Conservation (phyloP, 1,139 yeast species). For the Yamadazyma triangularis region DNA sequence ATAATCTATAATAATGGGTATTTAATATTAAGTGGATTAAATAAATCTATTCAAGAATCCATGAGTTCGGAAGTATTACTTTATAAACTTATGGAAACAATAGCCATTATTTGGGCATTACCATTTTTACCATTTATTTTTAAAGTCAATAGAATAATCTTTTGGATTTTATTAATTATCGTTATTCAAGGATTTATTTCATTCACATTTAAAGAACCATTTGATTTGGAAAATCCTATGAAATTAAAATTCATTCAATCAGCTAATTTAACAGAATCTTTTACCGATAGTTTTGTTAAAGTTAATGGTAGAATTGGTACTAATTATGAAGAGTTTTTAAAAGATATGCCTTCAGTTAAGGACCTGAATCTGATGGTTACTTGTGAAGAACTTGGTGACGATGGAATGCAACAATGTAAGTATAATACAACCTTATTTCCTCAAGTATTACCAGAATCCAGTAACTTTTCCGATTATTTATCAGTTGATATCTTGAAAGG, state of each 20-base stretch:
- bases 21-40: conserved; percentile 56
- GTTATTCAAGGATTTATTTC: conserved; percentile 32
- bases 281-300: conserved; percentile 33
- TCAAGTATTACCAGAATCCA: conserved; percentile 39
- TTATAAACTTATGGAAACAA: conserved; percentile 34
- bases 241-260: conserved; percentile 66
- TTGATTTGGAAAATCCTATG: conserved; percentile 56
- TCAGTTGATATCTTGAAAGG: conserved; percentile 47
- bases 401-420: conserved; percentile 50
- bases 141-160: conserved; percentile 54
- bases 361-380: conserved; percentile 19
- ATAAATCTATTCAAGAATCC: conserved; percentile 70
- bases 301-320: conserved; percentile 52
- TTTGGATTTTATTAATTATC: conserved; percentile 31
- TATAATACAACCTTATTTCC: conserved; percentile 52
- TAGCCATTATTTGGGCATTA: conserved; percentile 41
- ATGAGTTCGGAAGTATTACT: conserved; percentile 41
- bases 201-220: conserved; percentile 45
- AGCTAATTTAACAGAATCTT: conserved; percentile 36
- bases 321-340: conserved; percentile 33
- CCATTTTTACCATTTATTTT: conserved; percentile 71
- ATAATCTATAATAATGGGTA: conserved; percentile 48
- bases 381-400: conserved; percentile 31
- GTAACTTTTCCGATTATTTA: conserved; percentile 39
- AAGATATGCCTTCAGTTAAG: conserved; percentile 64